Conservation (phyloP, 31 red algal species). For the Porphyra umbilicalis region DNA sequence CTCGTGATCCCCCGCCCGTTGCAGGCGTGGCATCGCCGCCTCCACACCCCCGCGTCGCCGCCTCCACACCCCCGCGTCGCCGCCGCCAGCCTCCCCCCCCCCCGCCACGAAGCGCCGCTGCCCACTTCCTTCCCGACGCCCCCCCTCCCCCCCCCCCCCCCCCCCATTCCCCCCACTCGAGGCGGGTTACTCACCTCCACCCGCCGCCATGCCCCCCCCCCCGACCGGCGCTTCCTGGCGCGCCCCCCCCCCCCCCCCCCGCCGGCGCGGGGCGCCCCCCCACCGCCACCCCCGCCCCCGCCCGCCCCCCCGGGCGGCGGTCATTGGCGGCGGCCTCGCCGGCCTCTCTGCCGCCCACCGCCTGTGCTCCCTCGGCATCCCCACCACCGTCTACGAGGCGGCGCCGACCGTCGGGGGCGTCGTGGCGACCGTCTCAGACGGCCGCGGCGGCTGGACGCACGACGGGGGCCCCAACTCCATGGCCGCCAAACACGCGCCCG, state of each 20-base stretch:
- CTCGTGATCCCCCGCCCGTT: no score
- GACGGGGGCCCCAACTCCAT: conserved; percentile 54
- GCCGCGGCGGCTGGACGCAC: conserved; percentile 25
- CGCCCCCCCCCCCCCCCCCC: neutral
- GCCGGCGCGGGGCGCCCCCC: neutral
- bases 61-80: no score
- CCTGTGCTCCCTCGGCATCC: conserved; percentile 7
- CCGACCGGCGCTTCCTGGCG: neutral
- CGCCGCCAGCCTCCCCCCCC: no score
- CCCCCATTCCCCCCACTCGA: no score
- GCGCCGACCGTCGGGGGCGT: conserved; percentile 27
- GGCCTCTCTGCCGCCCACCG: conserved; percentile 44
- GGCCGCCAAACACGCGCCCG: conserved; percentile 50
- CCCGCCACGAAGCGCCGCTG: no score
- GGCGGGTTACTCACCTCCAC: neutral
- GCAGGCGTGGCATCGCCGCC: no score
- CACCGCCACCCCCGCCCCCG: neutral
- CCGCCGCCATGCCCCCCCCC: neutral
- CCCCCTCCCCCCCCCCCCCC: neutral
- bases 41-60: no score
- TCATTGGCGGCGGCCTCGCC: conserved; percentile 50
- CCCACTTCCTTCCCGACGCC: neutral
- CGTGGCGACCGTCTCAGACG: neutral
- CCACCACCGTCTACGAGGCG: conserved; percentile 46
- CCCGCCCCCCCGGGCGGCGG: conserved; percentile 38